Percentiles rank a stretch among this genome's conserved stretches.
phyloP scores from a whole-genome alignment of 2,329 filamentous ascomycete species.

The Calonectria naviculata region DNA sequence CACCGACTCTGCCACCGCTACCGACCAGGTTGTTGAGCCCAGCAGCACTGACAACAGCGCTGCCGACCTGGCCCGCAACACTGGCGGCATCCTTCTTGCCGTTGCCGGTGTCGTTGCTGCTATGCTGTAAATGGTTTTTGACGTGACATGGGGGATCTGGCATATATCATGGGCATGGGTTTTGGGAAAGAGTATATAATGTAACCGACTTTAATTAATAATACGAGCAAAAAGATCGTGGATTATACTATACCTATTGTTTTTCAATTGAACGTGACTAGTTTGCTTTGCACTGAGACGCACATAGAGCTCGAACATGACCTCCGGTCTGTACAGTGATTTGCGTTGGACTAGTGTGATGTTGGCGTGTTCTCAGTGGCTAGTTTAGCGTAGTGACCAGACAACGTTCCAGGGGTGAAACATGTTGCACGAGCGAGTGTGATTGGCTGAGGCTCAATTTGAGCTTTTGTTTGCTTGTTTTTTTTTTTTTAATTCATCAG shows the following conservation, averaged over 20 bases:
- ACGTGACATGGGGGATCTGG: conserved; percentile 23
- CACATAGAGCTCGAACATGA: too few relatives aligned
- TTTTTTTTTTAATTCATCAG: conserved; percentile 23
- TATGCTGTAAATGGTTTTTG: conserved; percentile 44
- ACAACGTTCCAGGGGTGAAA: neutral
- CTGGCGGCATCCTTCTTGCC: conserved; percentile 48
- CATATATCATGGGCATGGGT: conserved; percentile 21
- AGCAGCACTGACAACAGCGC: conserved; percentile 39
- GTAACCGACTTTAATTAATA: conserved; percentile 39
- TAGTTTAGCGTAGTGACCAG: neutral
- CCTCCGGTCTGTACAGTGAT: neutral
- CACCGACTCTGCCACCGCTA: conserved; percentile 29
- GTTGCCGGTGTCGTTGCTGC: conserved; percentile 51
- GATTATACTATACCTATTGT: too few relatives aligned
- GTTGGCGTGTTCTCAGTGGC: neutral
- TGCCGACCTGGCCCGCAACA: conserved; percentile 44
- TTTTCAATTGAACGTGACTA: too few relatives aligned
- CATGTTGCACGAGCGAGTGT: neutral
- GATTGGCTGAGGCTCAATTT: conserved; percentile 22
- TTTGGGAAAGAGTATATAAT: conserved; percentile 32
- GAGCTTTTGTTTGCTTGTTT: conserved; percentile 23
- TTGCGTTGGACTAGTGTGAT: neutral
- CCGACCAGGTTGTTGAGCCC: conserved; percentile 28
- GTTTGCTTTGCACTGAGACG: too few relatives aligned
- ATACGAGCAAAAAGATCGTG: conserved; percentile 23